Evolutionary conservation across 2,329 filamentous ascomycete genomes (phyloP).

Genomic region (Monilinia polystroma): DNA sequence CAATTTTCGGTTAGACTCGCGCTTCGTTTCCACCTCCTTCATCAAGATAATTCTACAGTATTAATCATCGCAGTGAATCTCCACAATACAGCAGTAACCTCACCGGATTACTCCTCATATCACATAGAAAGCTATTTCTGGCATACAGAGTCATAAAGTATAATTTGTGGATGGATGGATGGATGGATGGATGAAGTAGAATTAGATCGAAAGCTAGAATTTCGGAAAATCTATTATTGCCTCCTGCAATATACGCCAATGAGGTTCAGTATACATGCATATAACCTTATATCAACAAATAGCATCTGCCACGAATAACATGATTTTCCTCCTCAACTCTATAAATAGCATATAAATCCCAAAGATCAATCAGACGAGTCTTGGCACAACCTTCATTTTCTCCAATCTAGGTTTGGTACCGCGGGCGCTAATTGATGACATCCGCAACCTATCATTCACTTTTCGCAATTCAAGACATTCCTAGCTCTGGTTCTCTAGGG

Average conservation of each 20-base stretch:
- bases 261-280: neutral
- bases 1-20: neutral
- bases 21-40: neutral
- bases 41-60: neutral
- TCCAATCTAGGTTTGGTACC: neutral
- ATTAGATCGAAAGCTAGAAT: neutral
- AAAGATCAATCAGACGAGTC: neutral
- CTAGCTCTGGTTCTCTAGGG: neutral
- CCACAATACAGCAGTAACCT: neutral
- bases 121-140: neutral
- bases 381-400: neutral
- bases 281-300: neutral
- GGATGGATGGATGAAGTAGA: neutral
- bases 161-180: neutral
- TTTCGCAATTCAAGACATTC: conserved; percentile 3
- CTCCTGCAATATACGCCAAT: neutral
- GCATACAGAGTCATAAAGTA: neutral
- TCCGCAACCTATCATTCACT: conserved; percentile 10
- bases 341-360: conserved; percentile 3
- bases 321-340: neutral
- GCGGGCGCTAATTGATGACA: conserved; percentile 22
- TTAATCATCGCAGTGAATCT: neutral
- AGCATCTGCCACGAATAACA: neutral
- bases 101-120: neutral
- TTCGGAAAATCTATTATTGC: neutral